Conservation (phyloP, 2,329 filamentous ascomycete genomes). For the Fusarium penzigii region DNA sequence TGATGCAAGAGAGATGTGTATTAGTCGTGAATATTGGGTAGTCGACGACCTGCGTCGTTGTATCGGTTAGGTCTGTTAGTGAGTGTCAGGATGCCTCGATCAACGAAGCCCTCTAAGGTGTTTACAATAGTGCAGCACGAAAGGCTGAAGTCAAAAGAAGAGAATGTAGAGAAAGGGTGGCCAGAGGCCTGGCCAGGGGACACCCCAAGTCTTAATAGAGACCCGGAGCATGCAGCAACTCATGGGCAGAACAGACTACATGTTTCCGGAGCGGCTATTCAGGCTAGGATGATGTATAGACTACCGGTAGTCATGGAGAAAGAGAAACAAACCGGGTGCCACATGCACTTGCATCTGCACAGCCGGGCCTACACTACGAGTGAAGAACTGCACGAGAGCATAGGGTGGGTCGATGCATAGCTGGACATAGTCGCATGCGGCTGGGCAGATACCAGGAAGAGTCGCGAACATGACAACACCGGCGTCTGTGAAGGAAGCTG, state of each 20-base stretch:
- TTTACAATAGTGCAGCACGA: conserved; percentile 30
- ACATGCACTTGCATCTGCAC: conserved; percentile 27
- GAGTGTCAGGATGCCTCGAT: conserved; percentile 47
- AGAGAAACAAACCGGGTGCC: conserved; percentile 18
- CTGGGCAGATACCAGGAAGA: conserved; percentile 11
- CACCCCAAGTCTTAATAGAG: conserved; percentile 29
- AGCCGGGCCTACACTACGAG: conserved; percentile 14
- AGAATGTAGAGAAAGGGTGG: conserved; percentile 34
- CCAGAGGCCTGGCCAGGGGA: conserved; percentile 31
- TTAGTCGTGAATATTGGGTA: conserved; percentile 24
- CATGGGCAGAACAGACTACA: background rate
- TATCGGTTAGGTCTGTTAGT: conserved; percentile 10
- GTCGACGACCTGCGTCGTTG: conserved; percentile 41
- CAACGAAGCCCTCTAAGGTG: conserved; percentile 43
- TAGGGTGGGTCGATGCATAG: conserved; percentile 26
- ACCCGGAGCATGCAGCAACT: conserved; percentile 19
- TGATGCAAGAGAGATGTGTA: conserved; percentile 9
- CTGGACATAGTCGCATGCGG: conserved; percentile 16
- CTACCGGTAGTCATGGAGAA: conserved; percentile 1
- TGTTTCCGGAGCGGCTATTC: conserved; percentile 29
- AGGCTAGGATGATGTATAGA: background rate
- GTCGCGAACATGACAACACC: conserved; percentile 14
- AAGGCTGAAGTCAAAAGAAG: conserved; percentile 36
- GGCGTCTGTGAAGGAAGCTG: conserved; percentile 21
- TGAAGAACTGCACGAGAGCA: conserved; percentile 12